phyloP scores from a whole-genome alignment of 805 yeast species.

The Ogataea nonfermentans region DNA sequence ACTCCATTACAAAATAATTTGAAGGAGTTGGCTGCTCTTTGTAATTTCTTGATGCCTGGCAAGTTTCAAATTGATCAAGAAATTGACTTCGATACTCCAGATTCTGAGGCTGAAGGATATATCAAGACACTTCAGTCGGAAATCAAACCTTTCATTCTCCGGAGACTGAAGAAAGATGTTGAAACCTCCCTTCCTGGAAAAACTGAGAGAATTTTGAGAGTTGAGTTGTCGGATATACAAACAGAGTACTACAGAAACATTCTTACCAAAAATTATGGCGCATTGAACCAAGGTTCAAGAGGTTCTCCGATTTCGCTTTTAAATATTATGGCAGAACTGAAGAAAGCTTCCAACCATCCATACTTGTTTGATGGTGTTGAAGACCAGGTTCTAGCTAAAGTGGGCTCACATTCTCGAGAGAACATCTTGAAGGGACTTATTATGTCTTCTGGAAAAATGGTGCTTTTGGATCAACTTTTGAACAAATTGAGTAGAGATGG shows the following conservation, averaged over 20 bases:
- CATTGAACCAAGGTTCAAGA: slow-evolving; percentile 79
- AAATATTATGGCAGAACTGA: slow-evolving; percentile 92
- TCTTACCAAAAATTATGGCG: slow-evolving; percentile 86
- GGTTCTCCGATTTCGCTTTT: slow-evolving; percentile 81
- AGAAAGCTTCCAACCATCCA: slow-evolving; percentile 97
- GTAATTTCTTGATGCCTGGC: slow-evolving; percentile 96
- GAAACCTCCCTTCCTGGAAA: slow-evolving; percentile 96
- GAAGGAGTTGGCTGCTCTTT: slow-evolving; percentile 91
- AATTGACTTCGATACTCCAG: slow-evolving; percentile 89
- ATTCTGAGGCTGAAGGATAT: slow-evolving; percentile 81
- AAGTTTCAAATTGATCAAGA: slow-evolving; percentile 86
- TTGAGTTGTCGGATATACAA: slow-evolving; percentile 91
- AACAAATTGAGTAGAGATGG: slow-evolving; percentile 88
- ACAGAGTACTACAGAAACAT: slow-evolving; percentile 94
- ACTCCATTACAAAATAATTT: slow-evolving; percentile 96
- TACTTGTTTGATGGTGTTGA: slow-evolving; percentile 93
- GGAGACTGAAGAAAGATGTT: slow-evolving; percentile 95
- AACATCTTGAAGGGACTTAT: slow-evolving; percentile 83
- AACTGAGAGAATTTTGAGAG: slow-evolving; percentile 91
- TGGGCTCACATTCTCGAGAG: slow-evolving; percentile 64
- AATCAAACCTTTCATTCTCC: slow-evolving; percentile 86
- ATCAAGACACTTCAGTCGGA: slow-evolving; percentile 81
- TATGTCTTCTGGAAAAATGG: slow-evolving; percentile 99
- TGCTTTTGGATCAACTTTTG: slow-evolving; percentile 82
- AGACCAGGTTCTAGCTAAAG: slow-evolving; percentile 67